Base-by-base conservation (phyloP, 2,329 filamentous ascomycete species). In the Xylariaceae sp. region DNA sequence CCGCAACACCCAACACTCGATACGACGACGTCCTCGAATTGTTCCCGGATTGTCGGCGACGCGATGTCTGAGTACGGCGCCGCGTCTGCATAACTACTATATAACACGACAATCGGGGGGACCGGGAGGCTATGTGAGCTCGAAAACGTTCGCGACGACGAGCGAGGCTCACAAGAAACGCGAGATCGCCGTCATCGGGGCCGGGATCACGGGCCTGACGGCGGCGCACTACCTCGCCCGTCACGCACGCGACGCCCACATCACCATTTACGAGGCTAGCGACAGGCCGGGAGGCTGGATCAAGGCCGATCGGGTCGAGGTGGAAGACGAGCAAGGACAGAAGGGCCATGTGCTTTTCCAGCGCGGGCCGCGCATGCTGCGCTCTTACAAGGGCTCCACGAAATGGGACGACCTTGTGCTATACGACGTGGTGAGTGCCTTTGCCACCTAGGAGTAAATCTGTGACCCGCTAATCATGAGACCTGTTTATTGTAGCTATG, bases 281-380 rank as follows among this genome's bases (percentile, higher is more conserved):
- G 59, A 74, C 15, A 71, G 78, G 14, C 60, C 90, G 1, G 92
- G 92, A 30, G 92, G 92, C 31, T 97, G 89, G 89, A 69, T 97
- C 28, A 67, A 79, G 47, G 88, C 84, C 2, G 73, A 81, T 49
- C 66, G 65, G 35, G 69, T 85, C 9, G 61, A 75, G 1, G 74
- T 84, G 11, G 59, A 64, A 4, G 70, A 73, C 28, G 83, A 77
- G 3, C 69, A 73, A 26, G 84, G 78, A 12, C 70, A 72, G 15
- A 63, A 71, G 34, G 66, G 62, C 11, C 60, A 56, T 3, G 74
- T 95, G 23, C 63, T 85, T 18, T 88, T 97, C 54, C 90, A 98
- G 66, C 76, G 78, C 50, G 92, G 90, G 0, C 86, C 92, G 15
- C 76, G 90, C 53, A 86, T 86, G 38, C 65, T 95, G 50, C 73